Evolutionary conservation across 225 moss, liverwort and hornwort species (phyloP), one percentile per base, ranked within the genome.

Genomic region (Climacium dendroides): DNA sequence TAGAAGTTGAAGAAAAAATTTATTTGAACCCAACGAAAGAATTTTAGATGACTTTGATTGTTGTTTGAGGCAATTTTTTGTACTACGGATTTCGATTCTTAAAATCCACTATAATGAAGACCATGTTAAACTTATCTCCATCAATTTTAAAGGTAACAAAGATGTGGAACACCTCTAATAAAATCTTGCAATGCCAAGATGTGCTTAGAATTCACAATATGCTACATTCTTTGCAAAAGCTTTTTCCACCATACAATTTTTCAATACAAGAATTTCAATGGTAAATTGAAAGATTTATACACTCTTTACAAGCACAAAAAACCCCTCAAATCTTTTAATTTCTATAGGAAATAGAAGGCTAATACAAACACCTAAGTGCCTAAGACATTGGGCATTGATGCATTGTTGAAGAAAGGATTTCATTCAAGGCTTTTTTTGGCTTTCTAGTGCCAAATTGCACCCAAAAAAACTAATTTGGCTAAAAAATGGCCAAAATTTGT

Each of bases 21-120:
- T 18, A 7, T 30, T 18, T 29, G 6, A 30, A 29, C 0, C 47
- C 47, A 30, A 15, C 0, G 0, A 0, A 0, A 45, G 10, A 45
- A 45, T 28, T 45, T 28, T 9, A 19, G 19, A 19, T 29, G 19
- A 19, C 30, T 45, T 73, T 72, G 45, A 73, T 5, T 1, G 0
- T 1, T 1, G 0, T 19, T 73, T 47, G 73, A 29, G 1, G 11
- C 0, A 47, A 47, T 4, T 2, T 6, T 37, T 47, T 73, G 7
- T 2, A 47, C 18, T 30, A 30, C 0, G 1, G 1, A 47, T 30
- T 47, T 18, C 19, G 4, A 30, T 0, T 11, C 45, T 11, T 4
- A 47, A 72, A 47, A 11, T 47, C 2, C 11, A 11, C 2, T 1
- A 2, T 11, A 47, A 0, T 17, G 1, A 45, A 45, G 72, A 45